Evolutionary conservation across 176 grass and related monocot genomes (phyloP).

Genomic region (Rhynchospora tenuis): DNA sequence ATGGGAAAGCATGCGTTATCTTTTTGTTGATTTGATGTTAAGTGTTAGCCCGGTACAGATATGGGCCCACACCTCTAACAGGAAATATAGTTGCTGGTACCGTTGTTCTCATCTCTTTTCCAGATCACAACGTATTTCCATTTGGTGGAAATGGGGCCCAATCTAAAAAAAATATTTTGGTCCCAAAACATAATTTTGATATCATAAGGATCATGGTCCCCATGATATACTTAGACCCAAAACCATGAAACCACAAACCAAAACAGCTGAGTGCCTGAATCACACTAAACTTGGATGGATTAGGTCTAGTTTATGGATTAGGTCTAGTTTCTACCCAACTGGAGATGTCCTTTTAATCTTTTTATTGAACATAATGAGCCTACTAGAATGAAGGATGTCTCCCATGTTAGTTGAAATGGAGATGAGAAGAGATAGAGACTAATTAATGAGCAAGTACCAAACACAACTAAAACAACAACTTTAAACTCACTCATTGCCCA

Average conservation of each 20-base stretch:
- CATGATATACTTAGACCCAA: neutral
- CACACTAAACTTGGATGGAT: neutral
- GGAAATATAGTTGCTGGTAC: neutral
- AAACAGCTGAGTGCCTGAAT: too few species aligned
- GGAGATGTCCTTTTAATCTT: neutral
- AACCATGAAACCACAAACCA: neutral
- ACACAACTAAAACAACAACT: neutral
- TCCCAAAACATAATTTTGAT: neutral
- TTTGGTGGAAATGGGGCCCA: neutral
- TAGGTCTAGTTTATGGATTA: too few species aligned
- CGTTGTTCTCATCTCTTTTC: neutral
- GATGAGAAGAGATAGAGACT: neutral
- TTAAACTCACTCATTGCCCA: neutral
- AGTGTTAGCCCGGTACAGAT: neutral
- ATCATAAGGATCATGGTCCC: neutral
- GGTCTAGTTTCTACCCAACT: neutral
- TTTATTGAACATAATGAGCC: neutral
- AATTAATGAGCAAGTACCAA: neutral
- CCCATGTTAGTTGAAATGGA: neutral
- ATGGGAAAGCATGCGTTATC: neutral
- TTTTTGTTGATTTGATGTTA: neutral
- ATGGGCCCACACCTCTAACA: neutral
- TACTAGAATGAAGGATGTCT: neutral
- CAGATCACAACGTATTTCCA: constrained; percentile 8
- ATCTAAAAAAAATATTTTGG: neutral